phyloP scores from a whole-genome alignment of 1,284 basidiomycete species.

The Puccinia coronata region DNA sequence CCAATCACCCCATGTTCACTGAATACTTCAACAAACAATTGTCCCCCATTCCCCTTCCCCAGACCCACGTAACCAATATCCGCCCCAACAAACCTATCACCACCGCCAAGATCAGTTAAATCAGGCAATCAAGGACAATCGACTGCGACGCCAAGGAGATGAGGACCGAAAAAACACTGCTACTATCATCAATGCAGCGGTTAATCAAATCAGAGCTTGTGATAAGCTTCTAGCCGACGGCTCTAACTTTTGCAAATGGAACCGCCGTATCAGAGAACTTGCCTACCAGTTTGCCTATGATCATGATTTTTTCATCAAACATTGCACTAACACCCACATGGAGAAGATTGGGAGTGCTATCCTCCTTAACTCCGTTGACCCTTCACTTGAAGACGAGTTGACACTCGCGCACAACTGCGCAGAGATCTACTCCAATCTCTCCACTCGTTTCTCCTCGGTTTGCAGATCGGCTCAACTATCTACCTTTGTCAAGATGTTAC shows the following conservation, averaged over 20 bases:
- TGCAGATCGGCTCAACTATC: too few relatives aligned
- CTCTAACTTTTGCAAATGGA: background rate
- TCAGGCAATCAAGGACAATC: background rate
- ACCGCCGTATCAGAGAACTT: background rate
- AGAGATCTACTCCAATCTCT: background rate
- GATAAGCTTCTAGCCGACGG: background rate
- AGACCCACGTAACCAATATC: too few relatives aligned
- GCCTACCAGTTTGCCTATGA: background rate
- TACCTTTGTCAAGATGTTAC: too few relatives aligned
- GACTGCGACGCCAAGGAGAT: background rate
- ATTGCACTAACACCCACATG: background rate
- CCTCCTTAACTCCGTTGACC: background rate
- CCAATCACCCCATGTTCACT: too few relatives aligned
- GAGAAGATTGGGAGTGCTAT: constrained; percentile 1
- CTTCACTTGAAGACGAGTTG: background rate
- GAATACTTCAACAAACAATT: too few relatives aligned
- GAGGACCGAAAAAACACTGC: background rate
- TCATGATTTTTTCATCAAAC: background rate
- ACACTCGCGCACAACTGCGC: background rate
- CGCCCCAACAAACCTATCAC: too few relatives aligned
- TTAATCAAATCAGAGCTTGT: background rate
- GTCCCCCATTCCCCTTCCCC: too few relatives aligned
- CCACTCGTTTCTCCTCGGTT: too few relatives aligned
- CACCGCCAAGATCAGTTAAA: background rate
- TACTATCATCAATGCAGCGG: background rate